Evolutionary conservation across 495 filamentous ascomycete species (phyloP).

Genomic region (Xylaria venustula): DNA sequence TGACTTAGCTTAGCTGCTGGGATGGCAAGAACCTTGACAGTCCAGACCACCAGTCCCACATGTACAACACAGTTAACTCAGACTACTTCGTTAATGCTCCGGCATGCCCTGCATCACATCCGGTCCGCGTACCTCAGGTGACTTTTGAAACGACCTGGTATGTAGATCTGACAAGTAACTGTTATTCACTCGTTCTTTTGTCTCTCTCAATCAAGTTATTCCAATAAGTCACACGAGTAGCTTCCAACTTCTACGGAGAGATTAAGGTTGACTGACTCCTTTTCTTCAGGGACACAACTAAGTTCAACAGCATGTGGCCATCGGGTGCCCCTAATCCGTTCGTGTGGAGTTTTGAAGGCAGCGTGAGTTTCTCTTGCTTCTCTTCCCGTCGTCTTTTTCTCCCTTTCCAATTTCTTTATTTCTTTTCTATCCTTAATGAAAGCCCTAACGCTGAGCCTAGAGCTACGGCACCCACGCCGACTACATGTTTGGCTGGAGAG

Average conservation of each 20-base stretch:
- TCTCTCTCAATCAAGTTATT: too few species aligned
- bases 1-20: conserved; percentile 44
- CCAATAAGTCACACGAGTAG: too few species aligned
- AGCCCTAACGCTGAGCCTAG: too few species aligned
- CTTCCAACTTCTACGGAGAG: too few species aligned
- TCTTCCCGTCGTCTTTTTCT: too few species aligned
- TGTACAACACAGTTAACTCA: conserved; percentile 43
- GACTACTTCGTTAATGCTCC: conserved; percentile 43
- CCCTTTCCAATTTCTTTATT: too few species aligned
- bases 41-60: conserved; percentile 57
- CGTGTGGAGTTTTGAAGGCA: conserved; percentile 43
- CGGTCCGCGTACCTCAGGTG: conserved; percentile 47
- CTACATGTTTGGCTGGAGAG: conserved; percentile 50
- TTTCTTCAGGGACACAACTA: conserved; percentile 42
- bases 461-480: conserved; percentile 49
- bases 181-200: background rate
- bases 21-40: conserved; percentile 59
- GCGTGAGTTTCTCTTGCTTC: too few species aligned
- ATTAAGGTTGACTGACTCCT: too few species aligned
- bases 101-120: conserved; percentile 50
- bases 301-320: conserved; percentile 49
- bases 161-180: background rate
- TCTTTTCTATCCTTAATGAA: too few species aligned
- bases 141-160: conserved; percentile 52
- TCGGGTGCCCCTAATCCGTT: conserved; percentile 47